A percentile compares a stretch with the other conserved stretches of the same genome.
Evolutionary conservation across 2,329 filamentous ascomycete genomes (phyloP).

Genomic region (Coniella lustricola): DNA sequence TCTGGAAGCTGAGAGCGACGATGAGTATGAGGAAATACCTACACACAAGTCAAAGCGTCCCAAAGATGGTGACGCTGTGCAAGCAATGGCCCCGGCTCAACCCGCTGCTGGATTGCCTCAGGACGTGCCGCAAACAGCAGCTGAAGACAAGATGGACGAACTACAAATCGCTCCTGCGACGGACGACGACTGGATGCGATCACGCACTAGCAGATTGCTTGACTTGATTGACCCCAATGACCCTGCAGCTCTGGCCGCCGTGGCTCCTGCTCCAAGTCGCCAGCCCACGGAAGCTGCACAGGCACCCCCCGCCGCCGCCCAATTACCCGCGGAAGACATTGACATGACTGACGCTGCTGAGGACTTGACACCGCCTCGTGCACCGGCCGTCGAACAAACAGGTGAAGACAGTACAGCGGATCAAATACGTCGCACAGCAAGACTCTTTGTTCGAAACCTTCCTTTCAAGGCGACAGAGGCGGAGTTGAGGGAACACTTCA

Average conservation of each 20-base stretch:
- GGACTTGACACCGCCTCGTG: slow-evolving; percentile 18
- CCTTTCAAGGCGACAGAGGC: slow-evolving; percentile 72
- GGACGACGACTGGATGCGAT: slow-evolving; percentile 88
- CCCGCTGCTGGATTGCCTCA: slow-evolving; percentile 8
- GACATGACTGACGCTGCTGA: slow-evolving; percentile 14
- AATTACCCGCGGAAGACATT: slow-evolving; percentile 10
- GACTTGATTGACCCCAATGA: slow-evolving; percentile 76
- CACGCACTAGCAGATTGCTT: slow-evolving; percentile 76
- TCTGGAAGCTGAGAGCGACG: slow-evolving; percentile 56
- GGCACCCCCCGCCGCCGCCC: no score
- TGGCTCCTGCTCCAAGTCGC: slow-evolving; percentile 19
- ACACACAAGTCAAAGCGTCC: slow-evolving; percentile 43
- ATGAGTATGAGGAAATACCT: slow-evolving; percentile 65
- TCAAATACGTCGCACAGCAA: slow-evolving; percentile 62
- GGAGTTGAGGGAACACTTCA: slow-evolving; percentile 67
- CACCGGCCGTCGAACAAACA: slow-evolving; percentile 19
- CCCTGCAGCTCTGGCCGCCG: slow-evolving; percentile 19
- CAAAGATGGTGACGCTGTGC: slow-evolving; percentile 13
- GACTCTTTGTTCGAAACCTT: slow-evolving; percentile 85
- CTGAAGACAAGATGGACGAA: slow-evolving; percentile 3
- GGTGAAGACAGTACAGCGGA: slow-evolving; percentile 42
- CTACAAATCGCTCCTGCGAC: slow-evolving; percentile 38
- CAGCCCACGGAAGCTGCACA: slow-evolving; percentile 15
- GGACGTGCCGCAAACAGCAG: slow-evolving; percentile 1
- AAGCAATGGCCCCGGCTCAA: slow-evolving; percentile 13